Percentiles rank a stretch among this genome's conserved stretches.
Conservation (phyloP, 2,329 filamentous ascomycete species). For the Aspergillus latus region DNA sequence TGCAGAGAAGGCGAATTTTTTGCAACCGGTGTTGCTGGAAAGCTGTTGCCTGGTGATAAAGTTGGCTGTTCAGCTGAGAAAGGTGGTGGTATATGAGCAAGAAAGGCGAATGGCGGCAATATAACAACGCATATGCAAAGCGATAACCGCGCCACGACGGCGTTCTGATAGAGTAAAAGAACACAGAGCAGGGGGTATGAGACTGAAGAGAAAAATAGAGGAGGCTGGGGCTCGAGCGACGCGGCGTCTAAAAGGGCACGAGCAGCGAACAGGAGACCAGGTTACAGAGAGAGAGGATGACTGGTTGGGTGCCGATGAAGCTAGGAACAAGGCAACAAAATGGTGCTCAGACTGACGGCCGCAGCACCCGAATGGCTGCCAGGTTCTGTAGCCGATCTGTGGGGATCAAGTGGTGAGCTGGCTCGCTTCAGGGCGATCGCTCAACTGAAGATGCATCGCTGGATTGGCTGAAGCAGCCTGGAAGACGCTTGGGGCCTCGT, state of each 20-base stretch:
- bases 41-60: constrained; percentile 18
- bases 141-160: constrained; percentile 17
- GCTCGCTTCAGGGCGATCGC: constrained; percentile 12
- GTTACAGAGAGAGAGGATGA: constrained; percentile 10
- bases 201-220: constrained; percentile 10
- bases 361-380: constrained; percentile 18
- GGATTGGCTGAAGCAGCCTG: constrained; percentile 11
- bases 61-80: constrained; percentile 15
- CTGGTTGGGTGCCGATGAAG: constrained; percentile 23
- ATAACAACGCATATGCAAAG: constrained; percentile 11
- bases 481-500: constrained; percentile 15
- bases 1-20: background rate
- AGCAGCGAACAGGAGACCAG: constrained; percentile 25
- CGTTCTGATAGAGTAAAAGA: background rate
- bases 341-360: constrained; percentile 5
- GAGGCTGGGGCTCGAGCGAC: constrained; percentile 22
- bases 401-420: constrained; percentile 19
- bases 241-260: constrained; percentile 23
- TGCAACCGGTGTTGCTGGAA: background rate
- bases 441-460: constrained; percentile 4
- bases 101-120: constrained; percentile 7
- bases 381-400: constrained; percentile 19
- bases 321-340: constrained; percentile 22
- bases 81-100: constrained; percentile 10
- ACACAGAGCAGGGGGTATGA: background rate